Percentiles rank a stretch among this genome's conserved stretches.
phyloP scores from a whole-genome alignment of 1,284 basidiomycete species.

The Marasmius sp. region DNA sequence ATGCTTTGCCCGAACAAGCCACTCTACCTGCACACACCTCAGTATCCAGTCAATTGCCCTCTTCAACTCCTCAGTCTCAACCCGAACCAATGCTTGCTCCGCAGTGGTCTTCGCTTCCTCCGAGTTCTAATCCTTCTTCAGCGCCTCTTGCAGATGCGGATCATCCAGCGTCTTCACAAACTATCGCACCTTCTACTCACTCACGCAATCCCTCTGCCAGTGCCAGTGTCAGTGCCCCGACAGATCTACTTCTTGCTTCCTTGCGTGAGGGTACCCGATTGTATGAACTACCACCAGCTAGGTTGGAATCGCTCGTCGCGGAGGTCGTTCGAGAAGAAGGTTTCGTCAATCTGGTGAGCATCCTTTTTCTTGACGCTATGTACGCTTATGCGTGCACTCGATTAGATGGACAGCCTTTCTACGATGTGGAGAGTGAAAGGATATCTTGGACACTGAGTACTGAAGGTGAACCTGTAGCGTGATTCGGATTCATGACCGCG shows the following conservation, averaged over 20 bases:
- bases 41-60: not conserved
- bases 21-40: not conserved
- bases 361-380: not conserved
- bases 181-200: not conserved
- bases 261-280: constrained; percentile 41
- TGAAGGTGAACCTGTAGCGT: not conserved
- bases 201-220: not conserved
- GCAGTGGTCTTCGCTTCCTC: not conserved
- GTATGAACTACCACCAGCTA: constrained; percentile 44
- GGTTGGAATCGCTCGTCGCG: constrained; percentile 48
- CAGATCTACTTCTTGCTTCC: constrained; percentile 31
- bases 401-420: constrained; percentile 6
- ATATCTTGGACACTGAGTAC: constrained; percentile 11
- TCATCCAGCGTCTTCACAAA: not conserved
- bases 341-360: constrained; percentile 48
- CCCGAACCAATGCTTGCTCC: not conserved
- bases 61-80: not conserved
- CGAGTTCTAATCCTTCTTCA: not conserved
- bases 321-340: constrained; percentile 58
- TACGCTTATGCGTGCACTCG: not conserved
- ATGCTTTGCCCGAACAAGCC: not conserved
- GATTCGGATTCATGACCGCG: too few relatives aligned
- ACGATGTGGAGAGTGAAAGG: constrained; percentile 33
- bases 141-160: not conserved
- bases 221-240: not conserved